Conservation (phyloP, 2,329 filamentous ascomycete genomes). For the Ophiostoma pallidulum region DNA sequence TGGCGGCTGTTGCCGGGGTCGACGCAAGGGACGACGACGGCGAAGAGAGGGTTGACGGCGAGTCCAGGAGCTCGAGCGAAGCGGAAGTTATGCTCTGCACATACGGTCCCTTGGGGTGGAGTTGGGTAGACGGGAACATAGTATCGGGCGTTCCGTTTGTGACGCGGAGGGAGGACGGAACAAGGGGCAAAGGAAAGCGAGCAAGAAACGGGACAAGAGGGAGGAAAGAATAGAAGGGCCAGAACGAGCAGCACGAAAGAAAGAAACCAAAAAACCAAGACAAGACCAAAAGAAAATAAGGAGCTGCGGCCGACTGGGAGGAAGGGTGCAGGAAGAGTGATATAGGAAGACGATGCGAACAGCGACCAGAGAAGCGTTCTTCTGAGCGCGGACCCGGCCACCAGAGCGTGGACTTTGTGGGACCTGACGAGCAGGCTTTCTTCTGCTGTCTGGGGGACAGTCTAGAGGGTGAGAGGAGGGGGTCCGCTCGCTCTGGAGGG, state of each 20-base stretch:
- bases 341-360: not conserved
- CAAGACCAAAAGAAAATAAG: too few species aligned
- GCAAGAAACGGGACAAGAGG: not conserved
- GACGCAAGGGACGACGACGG: not conserved
- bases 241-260: too few species aligned
- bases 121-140: conserved; percentile 6
- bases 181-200: conserved; percentile 14
- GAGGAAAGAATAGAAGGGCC: not conserved
- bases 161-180: not conserved
- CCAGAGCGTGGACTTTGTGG: too few species aligned
- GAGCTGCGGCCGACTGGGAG: too few species aligned
- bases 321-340: not conserved
- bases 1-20: not conserved
- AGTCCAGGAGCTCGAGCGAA: not conserved
- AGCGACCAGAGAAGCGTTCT: too few species aligned
- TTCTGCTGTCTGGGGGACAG: too few species aligned
- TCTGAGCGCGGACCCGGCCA: too few species aligned
- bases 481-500: too few species aligned
- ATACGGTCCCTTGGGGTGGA: conserved; percentile 6
- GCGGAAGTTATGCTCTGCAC: conserved; percentile 2
- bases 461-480: too few species aligned
- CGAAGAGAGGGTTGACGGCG: not conserved
- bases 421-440: too few species aligned
- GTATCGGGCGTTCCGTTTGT: conserved; percentile 1
- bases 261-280: too few species aligned